phyloP scores from a whole-genome alignment of 306 rosid genomes.

The Castanospermum australe region DNA sequence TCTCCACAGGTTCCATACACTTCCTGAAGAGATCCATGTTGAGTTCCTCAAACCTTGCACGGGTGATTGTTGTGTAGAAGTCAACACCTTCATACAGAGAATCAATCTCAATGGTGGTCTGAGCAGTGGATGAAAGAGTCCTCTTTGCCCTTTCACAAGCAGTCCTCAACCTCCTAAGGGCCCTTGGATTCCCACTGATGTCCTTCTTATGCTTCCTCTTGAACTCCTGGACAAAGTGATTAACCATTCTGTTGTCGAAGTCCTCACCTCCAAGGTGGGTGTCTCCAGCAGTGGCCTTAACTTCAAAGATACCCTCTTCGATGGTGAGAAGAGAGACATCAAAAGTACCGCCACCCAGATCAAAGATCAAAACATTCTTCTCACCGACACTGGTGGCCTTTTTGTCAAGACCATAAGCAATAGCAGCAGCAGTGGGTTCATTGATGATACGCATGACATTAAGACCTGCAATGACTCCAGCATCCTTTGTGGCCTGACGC shows the following conservation, averaged over 20 bases:
- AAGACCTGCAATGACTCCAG: slow-evolving; percentile 61
- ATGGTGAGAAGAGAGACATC: slow-evolving; percentile 75
- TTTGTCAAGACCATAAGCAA: slow-evolving; percentile 76
- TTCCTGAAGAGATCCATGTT: slow-evolving; percentile 74
- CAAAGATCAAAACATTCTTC: slow-evolving; percentile 71
- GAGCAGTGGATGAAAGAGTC: slow-evolving; percentile 73
- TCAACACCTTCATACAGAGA: slow-evolving; percentile 63
- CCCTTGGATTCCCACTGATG: slow-evolving; percentile 57
- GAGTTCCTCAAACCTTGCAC: slow-evolving; percentile 72
- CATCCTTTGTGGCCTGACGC: slow-evolving; percentile 77
- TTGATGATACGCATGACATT: slow-evolving; percentile 74
- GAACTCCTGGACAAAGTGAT: slow-evolving; percentile 70
- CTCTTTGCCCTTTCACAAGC: slow-evolving; percentile 77
- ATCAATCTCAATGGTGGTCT: slow-evolving; percentile 69
- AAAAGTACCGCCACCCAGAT: slow-evolving; percentile 72
- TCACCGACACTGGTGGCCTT: slow-evolving; percentile 55
- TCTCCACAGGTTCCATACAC: slow-evolving; percentile 76
- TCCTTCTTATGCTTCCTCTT: slow-evolving; percentile 73
- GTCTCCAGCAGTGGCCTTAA: slow-evolving; percentile 77
- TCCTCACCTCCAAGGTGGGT: slow-evolving; percentile 79
- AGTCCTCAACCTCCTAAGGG: slow-evolving; percentile 60
- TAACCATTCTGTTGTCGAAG: slow-evolving; percentile 69
- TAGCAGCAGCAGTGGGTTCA: slow-evolving; percentile 75
- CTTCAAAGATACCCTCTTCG: slow-evolving; percentile 84
- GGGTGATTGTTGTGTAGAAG: slow-evolving; percentile 60